Conservation (phyloP, 495 filamentous ascomycete genomes). For the Mytilinidion resinicola region DNA sequence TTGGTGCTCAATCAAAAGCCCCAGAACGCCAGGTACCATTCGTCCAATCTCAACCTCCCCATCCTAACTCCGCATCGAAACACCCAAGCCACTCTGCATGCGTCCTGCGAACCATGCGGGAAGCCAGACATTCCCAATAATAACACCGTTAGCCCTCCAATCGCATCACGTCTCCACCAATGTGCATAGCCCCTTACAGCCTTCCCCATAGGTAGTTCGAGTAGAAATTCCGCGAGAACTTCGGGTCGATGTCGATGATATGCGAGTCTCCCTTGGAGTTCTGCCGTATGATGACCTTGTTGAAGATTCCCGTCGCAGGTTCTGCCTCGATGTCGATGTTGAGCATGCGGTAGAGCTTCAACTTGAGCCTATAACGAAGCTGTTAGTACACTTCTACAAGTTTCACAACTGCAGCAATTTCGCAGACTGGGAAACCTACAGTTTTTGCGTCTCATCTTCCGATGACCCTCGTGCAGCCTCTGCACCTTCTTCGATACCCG, state of each 20-base stretch:
- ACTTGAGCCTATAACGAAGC: slow-evolving; percentile 52
- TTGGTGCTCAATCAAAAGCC: too few relatives aligned
- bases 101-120: too few relatives aligned
- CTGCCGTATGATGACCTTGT: slow-evolving; percentile 79
- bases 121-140: too few relatives aligned
- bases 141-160: too few relatives aligned
- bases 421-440: slow-evolving; percentile 28
- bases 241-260: slow-evolving; percentile 88
- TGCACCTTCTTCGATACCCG: slow-evolving; percentile 62
- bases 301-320: slow-evolving; percentile 68
- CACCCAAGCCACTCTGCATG: too few relatives aligned
- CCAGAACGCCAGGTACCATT: too few relatives aligned
- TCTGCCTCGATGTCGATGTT: slow-evolving; percentile 87
- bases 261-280: slow-evolving; percentile 84
- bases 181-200: slow-evolving; percentile 43
- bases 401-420: background rate
- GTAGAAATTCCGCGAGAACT: slow-evolving; percentile 87
- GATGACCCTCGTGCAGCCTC: slow-evolving; percentile 47
- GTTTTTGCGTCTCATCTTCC: slow-evolving; percentile 42
- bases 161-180: too few relatives aligned
- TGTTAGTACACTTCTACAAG: background rate
- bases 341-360: slow-evolving; percentile 86
- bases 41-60: too few relatives aligned
- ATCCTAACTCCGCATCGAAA: too few relatives aligned
- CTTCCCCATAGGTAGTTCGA: slow-evolving; percentile 93